phyloP scores from a whole-genome alignment of 441 rosid species.

The Erodium texanum region DNA sequence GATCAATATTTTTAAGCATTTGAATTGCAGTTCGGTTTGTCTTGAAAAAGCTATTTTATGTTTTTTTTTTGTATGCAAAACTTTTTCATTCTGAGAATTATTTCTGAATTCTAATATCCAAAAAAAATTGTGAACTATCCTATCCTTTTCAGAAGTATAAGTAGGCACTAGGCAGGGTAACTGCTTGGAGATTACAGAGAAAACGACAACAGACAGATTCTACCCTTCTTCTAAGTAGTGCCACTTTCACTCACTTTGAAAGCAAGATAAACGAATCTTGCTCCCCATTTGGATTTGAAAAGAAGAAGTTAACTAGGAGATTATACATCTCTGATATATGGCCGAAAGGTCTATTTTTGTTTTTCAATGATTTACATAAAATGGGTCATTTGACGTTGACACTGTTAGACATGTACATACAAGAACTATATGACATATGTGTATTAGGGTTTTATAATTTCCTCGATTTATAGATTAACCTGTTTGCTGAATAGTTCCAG shows the following conservation, averaged over 20 bases:
- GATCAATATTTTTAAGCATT: neutral
- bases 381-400: neutral
- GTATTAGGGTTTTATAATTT: neutral
- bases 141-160: neutral
- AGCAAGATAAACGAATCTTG: neutral
- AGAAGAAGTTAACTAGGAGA: neutral
- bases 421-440: neutral
- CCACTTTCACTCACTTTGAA: neutral
- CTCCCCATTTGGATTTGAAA: neutral
- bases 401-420: neutral
- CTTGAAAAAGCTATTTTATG: neutral
- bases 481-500: neutral
- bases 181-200: neutral
- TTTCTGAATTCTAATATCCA: neutral
- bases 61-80: neutral
- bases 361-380: neutral
- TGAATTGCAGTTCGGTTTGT: neutral
- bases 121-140: neutral
- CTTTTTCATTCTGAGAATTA: neutral
- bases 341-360: neutral
- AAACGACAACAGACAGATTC: neutral
- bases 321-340: neutral
- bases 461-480: neutral
- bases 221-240: neutral
- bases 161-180: neutral